Evolutionary conservation across 805 yeast species (phyloP).

Genomic region (Starmera pachycereana): DNA sequence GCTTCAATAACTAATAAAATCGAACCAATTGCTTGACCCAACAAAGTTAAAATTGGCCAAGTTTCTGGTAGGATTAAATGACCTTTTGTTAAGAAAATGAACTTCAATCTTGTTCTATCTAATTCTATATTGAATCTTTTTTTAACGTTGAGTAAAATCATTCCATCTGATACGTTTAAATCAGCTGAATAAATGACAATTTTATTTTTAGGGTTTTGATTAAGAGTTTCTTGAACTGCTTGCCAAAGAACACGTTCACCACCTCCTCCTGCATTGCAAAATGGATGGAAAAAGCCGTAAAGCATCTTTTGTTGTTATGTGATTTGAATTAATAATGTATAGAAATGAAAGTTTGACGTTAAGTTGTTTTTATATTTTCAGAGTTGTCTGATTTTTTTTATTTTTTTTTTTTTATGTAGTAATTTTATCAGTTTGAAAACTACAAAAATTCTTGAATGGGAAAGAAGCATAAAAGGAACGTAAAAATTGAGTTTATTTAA

Average conservation of each 20-base stretch:
- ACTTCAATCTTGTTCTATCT: conserved; percentile 44
- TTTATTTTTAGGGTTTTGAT: conserved; percentile 35
- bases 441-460: no score
- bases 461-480: no score
- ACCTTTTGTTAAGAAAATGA: conserved; percentile 48
- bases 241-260: conserved; percentile 97
- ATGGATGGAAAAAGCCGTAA: conserved; percentile 91
- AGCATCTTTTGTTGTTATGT: conserved; percentile 16
- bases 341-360: no score
- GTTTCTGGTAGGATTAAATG: conserved; percentile 54
- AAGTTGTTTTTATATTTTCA: no score
- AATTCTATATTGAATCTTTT: conserved; percentile 46
- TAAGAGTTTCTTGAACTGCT: conserved; percentile 66
- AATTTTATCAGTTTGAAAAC: no score
- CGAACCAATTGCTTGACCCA: conserved; percentile 86
- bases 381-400: no score
- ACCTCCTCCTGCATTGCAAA: conserved; percentile 95
- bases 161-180: conserved; percentile 33
- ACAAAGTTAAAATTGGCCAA: conserved; percentile 73
- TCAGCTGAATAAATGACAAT: conserved; percentile 71
- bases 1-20: conserved; percentile 62
- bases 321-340: no score
- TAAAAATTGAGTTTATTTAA: no score
- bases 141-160: conserved; percentile 41
- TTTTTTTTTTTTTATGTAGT: no score